Base-by-base conservation (phyloP, 1,284 basidiomycete genomes). In the Pseudozyma thailandica region DNA sequence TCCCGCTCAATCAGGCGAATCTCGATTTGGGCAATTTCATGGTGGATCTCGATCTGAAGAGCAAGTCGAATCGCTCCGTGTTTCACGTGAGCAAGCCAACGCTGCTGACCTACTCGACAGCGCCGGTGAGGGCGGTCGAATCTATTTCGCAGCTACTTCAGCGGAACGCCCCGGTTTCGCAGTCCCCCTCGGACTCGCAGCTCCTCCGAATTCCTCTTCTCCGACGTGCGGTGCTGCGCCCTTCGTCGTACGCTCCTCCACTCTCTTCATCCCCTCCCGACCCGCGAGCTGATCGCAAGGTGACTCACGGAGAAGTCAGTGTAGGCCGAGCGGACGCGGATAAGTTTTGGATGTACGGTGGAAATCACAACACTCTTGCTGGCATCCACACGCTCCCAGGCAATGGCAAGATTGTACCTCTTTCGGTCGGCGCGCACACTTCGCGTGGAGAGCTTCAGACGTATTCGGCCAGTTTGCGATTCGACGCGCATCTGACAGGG, bases 21-120 rank as follows among this genome's bases (percentile, higher is more conserved):
- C 46, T 80, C 6, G 78, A 79, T 28, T 66, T 79, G 6, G 77
- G 79, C 53, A 81, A 82, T 50, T 78, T 81, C 38, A 82, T 81
- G 79, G 72, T 78, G 30, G 61, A 70, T 23, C 49, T 82, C 6
- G 65, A 74, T 25, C 72, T 82, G 23, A 56, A 58, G 43, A 56
- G 58, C 41, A 57, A 45, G 37, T 41, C 61, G 12, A 53, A 63
- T 8, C 44, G 47, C 27, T 62, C 64, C 20, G 47, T 69, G 4
- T 64, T 64, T 5, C 66, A 62, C 30, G 61, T 71, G n/a, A 68
- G 52, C 58, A 64, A 58, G 25, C 74, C 72, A 1, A 74, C 72
- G 7, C 54, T 77, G 23, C 47, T 72, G 5, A 57, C 65, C 4
- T 61, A 57, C 31, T 62, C 71, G 33, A 44, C 74, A 6, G 68